phyloP scores from a whole-genome alignment of 257 asterid genomes.

The Echites panduratus region DNA sequence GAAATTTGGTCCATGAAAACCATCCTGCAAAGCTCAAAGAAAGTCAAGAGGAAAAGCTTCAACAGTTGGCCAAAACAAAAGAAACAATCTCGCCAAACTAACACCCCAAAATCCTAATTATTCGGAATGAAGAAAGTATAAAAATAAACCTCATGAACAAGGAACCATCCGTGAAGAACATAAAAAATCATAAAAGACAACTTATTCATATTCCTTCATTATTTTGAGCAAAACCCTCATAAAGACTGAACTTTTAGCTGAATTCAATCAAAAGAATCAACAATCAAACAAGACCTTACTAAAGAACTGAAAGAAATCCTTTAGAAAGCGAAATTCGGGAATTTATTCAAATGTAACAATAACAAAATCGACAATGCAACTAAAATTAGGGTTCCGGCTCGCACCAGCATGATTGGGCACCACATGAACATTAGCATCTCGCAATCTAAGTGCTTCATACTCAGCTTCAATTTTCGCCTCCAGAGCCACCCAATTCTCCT shows the following conservation, averaged over 20 bases:
- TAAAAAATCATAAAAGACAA: neutral
- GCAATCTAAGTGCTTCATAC: conserved; percentile 49
- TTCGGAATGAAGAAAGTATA: neutral
- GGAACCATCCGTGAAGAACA: neutral
- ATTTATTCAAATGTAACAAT: conserved; percentile 4
- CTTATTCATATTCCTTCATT: neutral
- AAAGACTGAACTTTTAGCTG: neutral
- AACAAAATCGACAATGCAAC: conserved; percentile 8
- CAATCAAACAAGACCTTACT: neutral
- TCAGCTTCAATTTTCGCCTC: conserved; percentile 80
- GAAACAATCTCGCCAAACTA: neutral
- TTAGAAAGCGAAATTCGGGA: neutral
- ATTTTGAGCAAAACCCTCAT: neutral
- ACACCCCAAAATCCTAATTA: neutral
- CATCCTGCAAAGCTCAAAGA: conserved; percentile 52
- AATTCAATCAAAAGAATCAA: neutral
- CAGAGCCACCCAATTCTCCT: conserved; percentile 66
- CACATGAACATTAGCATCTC: conserved; percentile 62
- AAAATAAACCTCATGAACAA: neutral
- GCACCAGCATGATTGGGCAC: conserved; percentile 96
- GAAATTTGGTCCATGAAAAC: conserved; percentile 90
- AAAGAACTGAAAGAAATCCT: neutral
- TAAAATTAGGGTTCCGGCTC: conserved; percentile 15
- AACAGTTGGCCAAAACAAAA: neutral
- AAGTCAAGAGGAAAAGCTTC: conserved; percentile 9